Evolutionary conservation across 75 land plant genomes (phyloP), one percentile per base, ranked within the genome.

Genomic region (Larix kaempferi): DNA sequence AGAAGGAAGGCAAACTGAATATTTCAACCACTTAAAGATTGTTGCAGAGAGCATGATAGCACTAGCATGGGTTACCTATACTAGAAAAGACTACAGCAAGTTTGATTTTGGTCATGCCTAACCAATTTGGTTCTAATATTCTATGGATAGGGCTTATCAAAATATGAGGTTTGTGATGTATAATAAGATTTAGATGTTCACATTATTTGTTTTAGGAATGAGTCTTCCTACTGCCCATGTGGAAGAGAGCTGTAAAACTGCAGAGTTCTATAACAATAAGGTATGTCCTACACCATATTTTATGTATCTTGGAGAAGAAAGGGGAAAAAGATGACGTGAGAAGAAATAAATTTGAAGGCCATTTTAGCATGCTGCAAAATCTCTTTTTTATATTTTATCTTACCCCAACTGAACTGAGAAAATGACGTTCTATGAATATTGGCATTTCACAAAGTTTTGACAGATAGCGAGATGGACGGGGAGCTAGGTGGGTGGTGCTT

Each of bases 201-300:
- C 41, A 16, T 59, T 76, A 16, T 77, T 27, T 26, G 21, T 59
- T 74, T 19, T 75, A 96, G 99, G 99, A 29, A 82, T 97, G 94
- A 94, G 95, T 79, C 82, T 94, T 62, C 99, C 99, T 74, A 91
- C 83, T 61, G 86, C 95, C 56, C 99, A 94, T 74, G 95, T 97
- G 59, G 99, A 97, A 86, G 99, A 97, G 83, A 88, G 96, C 80
- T 97, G 99, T 98, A 94, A 97, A 79, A 85, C 91, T 82, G 95
- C 99, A 74, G 99, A 96, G 74, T 96, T 94, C 76, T 96, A 96
- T 81, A 90, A 86, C 75, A 96, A 96, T 82, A 96, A 96, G 99
- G 99, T 91, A 80, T 25, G 80, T 64, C 10, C 56, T 71, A 39
- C 59, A 17, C 56, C 65, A 78, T 15, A n/a, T n/a, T n/a, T n/a